phyloP scores from a whole-genome alignment of 208 protist species.

The Crithidia expoeki region DNA sequence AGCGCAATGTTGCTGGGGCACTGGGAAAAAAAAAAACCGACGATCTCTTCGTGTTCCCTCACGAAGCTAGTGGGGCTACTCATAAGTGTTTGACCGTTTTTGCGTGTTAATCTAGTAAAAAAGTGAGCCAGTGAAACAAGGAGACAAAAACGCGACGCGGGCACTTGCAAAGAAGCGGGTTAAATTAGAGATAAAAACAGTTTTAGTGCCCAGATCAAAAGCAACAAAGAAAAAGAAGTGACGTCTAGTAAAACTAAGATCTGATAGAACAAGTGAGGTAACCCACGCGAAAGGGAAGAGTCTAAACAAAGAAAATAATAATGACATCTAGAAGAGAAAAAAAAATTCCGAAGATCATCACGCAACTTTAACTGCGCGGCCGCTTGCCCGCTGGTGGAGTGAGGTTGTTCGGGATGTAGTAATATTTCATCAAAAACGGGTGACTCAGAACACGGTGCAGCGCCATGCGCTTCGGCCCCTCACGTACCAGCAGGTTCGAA shows the following conservation, averaged over 20 bases:
- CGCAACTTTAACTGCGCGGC: slow-evolving; percentile 38
- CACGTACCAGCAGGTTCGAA: slow-evolving; percentile 65
- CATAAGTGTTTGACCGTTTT: no score
- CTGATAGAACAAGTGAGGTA: no score
- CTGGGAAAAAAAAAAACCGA: slow-evolving; percentile 2
- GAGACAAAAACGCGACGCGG: no score
- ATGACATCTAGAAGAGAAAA: not conserved
- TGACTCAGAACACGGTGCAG: slow-evolving; percentile 86
- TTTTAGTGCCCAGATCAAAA: no score
- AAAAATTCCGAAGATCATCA: no score
- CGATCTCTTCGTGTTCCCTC: no score
- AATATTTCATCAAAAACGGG: slow-evolving; percentile 91
- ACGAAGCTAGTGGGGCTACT: no score
- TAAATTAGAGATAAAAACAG: no score
- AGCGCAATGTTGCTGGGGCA: slow-evolving; percentile 18
- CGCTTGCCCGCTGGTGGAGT: slow-evolving; percentile 81
- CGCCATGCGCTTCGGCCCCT: slow-evolving; percentile 75
- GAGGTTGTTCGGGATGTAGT: slow-evolving; percentile 85
- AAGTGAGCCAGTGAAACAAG: no score
- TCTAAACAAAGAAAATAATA: slow-evolving; percentile 5
- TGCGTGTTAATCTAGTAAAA: no score
- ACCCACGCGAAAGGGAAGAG: not conserved
- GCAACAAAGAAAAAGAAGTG: not conserved
- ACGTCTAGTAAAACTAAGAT: not conserved
- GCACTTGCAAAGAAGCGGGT: no score